Base-by-base conservation (phyloP, 306 rosid genomes). In the Corylus americana region DNA sequence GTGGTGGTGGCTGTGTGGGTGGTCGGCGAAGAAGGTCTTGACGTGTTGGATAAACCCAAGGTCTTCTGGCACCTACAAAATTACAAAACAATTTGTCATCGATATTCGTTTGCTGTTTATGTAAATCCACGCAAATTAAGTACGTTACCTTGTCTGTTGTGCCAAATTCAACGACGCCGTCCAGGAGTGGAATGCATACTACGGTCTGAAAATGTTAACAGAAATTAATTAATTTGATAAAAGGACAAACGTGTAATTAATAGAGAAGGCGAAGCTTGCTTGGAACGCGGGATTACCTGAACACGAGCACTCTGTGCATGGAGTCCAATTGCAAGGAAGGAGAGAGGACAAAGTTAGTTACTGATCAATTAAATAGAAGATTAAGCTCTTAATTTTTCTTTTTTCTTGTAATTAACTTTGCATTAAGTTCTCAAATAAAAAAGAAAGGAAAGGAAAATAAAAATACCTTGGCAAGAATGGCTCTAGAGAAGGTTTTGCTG, bases 101-200 rank as follows among this genome's bases (percentile, higher is more conserved):
- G 27, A 59, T 53, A 53, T 16, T 49, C 3, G 53, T 49, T 49
- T 49, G 53, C 53, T 49, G 12, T 67, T 17, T 9, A 37, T 8
- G 8, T 0, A 37, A 67, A 8, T 1, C 13, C 7, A 39, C 6
- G 3, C 44, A 3, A 67, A 67, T 2, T 10, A 44, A 67, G 8
- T 50, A 42, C 4, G 17, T 49, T 77, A 94, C 98, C 95, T 81
- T 92, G 4, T 91, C 94, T 0, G 87, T 89, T 58, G 97, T 88
- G 80, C 99, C 99, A 0, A 95, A 73, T 74, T 95, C 99, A n/a
- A 95, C 97, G 16, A 95, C 98, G 50, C 98, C 99, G 69, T 89
- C 94, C 13, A 89, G 80, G 10, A 95, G 76, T 61, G 99, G 99
- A 88, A 95, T 89, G 87, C 99, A 95, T 66, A 95, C 88, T 64